A percentile compares a stretch with the other conserved stretches of the same genome.
Evolutionary conservation across 495 filamentous ascomycete genomes (phyloP).

Genomic region (Bathelium albidoporum): DNA sequence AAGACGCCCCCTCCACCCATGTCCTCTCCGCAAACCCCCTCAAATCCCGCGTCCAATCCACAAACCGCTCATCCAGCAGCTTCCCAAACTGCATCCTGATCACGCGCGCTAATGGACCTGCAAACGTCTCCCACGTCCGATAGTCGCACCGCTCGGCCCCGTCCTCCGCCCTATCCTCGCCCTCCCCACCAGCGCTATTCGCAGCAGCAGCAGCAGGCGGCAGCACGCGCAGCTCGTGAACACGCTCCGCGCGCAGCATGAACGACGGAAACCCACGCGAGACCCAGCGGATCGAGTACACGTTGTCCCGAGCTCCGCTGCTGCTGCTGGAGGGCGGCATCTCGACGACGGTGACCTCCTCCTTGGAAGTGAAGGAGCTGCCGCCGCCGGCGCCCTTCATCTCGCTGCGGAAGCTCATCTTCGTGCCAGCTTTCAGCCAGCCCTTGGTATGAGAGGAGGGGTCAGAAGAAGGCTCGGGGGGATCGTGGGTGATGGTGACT

Average conservation of each 20-base stretch:
- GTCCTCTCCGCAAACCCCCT: constrained; percentile 7
- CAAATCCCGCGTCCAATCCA: constrained; percentile 10
- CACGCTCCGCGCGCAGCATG: constrained; percentile 1
- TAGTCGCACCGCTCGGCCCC: constrained; percentile 10
- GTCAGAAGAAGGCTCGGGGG: too few species aligned
- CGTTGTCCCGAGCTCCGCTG: too few species aligned
- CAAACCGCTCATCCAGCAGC: constrained; percentile 8
- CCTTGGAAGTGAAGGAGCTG: not conserved
- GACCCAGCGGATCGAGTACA: constrained; percentile 1
- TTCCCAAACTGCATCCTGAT: not conserved
- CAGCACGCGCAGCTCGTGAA: not conserved
- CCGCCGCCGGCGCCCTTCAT: constrained; percentile 4
- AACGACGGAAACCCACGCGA: constrained; percentile 1
- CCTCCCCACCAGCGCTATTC: not conserved
- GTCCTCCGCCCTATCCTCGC: not conserved
- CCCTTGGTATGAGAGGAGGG: too few species aligned
- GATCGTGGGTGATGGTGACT: constrained; percentile 3
- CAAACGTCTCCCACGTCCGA: constrained; percentile 8
- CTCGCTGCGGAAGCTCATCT: constrained; percentile 2
- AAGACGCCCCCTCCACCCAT: constrained; percentile 1
- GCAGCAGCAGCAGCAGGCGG: not conserved
- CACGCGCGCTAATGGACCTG: constrained; percentile 3
- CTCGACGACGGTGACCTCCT: constrained; percentile 1
- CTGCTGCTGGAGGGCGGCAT: too few species aligned
- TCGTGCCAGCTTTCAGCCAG: not conserved